Conservation (phyloP, 306 rosid species). For the Cercis canadensis region DNA sequence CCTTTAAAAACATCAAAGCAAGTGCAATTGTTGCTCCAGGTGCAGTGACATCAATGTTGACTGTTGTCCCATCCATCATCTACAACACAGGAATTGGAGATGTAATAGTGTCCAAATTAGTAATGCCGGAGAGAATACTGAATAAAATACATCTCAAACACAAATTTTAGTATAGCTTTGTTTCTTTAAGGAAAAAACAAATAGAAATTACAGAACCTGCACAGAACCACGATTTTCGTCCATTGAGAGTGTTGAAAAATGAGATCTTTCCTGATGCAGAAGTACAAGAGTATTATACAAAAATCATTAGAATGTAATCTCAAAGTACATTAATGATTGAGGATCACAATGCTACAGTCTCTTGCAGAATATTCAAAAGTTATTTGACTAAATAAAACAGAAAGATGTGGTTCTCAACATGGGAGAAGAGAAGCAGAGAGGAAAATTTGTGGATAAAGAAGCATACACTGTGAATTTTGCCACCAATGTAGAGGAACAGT, state of each 20-base stretch:
- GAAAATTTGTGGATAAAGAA: slow-evolving; percentile 35
- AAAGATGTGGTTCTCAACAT: slow-evolving; percentile 13
- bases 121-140: slow-evolving; percentile 22
- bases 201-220: slow-evolving; percentile 63
- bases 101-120: slow-evolving; percentile 31
- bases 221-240: slow-evolving; percentile 76
- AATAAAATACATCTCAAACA: slow-evolving; percentile 14
- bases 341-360: slow-evolving; percentile 23
- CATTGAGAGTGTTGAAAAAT: slow-evolving; percentile 52
- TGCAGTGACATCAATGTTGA: slow-evolving; percentile 92
- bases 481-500: slow-evolving; percentile 83
- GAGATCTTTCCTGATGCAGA: slow-evolving; percentile 70
- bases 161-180: slow-evolving; percentile 14
- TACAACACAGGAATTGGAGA: slow-evolving; percentile 42
- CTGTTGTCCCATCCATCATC: slow-evolving; percentile 91
- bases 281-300: slow-evolving; percentile 25
- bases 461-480: slow-evolving; percentile 73
- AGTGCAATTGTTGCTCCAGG: slow-evolving; percentile 95
- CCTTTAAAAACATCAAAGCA: slow-evolving; percentile 94
- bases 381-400: slow-evolving; percentile 1
- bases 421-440: neutral
- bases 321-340: slow-evolving; percentile 31
- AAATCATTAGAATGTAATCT: slow-evolving; percentile 25
- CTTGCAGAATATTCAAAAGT: slow-evolving; percentile 18
- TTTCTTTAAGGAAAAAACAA: slow-evolving; percentile 12